Evolutionary conservation across 495 filamentous ascomycete species (phyloP).

Genomic region (Aspergillus ellipticus): DNA sequence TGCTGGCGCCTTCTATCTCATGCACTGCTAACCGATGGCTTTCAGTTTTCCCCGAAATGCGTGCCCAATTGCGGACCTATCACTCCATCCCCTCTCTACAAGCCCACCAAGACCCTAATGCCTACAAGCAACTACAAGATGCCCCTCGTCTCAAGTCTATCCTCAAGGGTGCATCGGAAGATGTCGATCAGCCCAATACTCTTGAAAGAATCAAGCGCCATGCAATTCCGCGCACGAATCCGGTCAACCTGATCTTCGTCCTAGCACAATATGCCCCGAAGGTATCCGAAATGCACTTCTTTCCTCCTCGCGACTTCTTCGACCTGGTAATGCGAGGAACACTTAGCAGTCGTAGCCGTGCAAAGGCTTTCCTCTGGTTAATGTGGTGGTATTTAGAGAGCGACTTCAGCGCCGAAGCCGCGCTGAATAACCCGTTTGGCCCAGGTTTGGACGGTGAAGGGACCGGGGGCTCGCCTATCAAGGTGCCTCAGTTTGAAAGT

Average conservation of each 20-base stretch:
- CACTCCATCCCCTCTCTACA: slow-evolving; percentile 96
- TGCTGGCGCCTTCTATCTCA: neutral
- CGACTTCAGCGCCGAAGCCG: slow-evolving; percentile 80
- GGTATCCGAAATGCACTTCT: slow-evolving; percentile 90
- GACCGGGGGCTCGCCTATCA: slow-evolving; percentile 65
- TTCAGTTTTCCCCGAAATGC: slow-evolving; percentile 98
- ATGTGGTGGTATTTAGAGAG: slow-evolving; percentile 99
- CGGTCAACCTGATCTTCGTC: slow-evolving; percentile 95
- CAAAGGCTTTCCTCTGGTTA: slow-evolving; percentile 89
- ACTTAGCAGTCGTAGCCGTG: slow-evolving; percentile 77
- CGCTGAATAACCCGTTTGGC: slow-evolving; percentile 86
- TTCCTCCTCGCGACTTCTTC: slow-evolving; percentile 82
- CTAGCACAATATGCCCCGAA: slow-evolving; percentile 87
- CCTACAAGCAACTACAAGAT: slow-evolving; percentile 97
- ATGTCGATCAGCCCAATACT: slow-evolving; percentile 79
- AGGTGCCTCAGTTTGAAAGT: slow-evolving; percentile 75
- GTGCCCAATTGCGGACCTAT: slow-evolving; percentile 94
- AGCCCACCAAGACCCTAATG: slow-evolving; percentile 88
- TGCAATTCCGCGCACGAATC: slow-evolving; percentile 80
- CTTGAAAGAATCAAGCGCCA: slow-evolving; percentile 73
- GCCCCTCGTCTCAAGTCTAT: slow-evolving; percentile 95
- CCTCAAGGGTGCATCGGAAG: slow-evolving; percentile 93
- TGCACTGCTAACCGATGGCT: slow-evolving; percentile 12
- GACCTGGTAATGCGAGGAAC: slow-evolving; percentile 90
- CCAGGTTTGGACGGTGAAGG: slow-evolving; percentile 59